These are phyloP conservation scores for Penicillium crustosum DNA, from an alignment of 2,329 filamentous ascomycete species.

Conservation along the genomic window DNA sequence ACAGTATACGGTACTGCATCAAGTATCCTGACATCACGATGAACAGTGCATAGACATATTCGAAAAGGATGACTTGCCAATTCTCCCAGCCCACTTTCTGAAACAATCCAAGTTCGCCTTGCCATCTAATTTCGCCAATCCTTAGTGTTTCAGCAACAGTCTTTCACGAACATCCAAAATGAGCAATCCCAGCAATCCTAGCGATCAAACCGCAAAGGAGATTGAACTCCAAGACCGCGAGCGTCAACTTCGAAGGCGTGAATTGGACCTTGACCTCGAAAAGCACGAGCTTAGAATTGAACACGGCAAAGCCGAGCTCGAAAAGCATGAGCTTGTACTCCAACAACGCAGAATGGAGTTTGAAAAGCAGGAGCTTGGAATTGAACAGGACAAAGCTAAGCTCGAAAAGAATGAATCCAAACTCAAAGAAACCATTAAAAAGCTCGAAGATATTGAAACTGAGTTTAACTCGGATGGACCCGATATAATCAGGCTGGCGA, in stretches of 20 bases:
- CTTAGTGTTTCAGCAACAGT: not conserved
- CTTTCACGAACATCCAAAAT: not conserved
- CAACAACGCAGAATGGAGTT: not conserved
- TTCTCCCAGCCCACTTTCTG: not conserved
- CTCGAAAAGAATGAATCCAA: not conserved
- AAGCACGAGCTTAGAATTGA: not conserved
- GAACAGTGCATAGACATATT: not conserved
- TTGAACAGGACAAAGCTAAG: not conserved
- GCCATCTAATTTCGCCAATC: too few species aligned
- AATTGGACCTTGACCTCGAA: not conserved
- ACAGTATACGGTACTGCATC: not conserved
- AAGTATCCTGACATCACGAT: not conserved
- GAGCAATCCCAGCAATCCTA: not conserved
- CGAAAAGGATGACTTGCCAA: not conserved
- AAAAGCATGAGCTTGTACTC: not conserved
- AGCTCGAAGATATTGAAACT: not conserved
- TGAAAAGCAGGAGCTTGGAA: not conserved
- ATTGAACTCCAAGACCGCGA: not conserved
- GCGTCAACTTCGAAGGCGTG: not conserved
- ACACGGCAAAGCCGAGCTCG: not conserved
- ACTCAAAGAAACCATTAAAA: not conserved
- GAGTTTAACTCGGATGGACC: not conserved
- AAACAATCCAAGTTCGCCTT: not conserved
- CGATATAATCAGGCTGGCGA: not conserved
- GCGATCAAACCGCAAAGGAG: too few species aligned